Conservation (phyloP, 1,139 yeast species). For the Candida neerlandica region DNA sequence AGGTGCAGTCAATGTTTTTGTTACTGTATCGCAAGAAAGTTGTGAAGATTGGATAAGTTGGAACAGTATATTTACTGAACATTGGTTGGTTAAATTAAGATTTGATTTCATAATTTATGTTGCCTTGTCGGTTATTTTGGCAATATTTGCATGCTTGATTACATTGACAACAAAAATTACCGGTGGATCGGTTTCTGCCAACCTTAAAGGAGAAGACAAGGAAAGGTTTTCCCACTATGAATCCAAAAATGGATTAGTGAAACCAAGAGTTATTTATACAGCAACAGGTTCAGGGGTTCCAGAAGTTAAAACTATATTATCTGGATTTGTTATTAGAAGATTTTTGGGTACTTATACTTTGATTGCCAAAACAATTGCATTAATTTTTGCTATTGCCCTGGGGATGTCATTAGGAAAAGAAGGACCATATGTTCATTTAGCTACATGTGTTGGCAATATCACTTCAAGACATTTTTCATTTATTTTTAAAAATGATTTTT, state of each 20-base stretch:
- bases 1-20: conserved; percentile 23
- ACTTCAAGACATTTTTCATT: conserved; percentile 53
- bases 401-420: conserved; percentile 71
- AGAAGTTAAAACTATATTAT: conserved; percentile 58
- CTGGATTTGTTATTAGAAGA: conserved; percentile 57
- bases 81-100: conserved; percentile 21
- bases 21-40: conserved; percentile 31
- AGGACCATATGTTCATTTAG: conserved; percentile 73
- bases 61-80: conserved; percentile 34
- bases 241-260: conserved; percentile 4
- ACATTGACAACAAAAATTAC: conserved; percentile 53
- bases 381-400: conserved; percentile 63
- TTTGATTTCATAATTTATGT: conserved; percentile 45
- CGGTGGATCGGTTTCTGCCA: conserved; percentile 17
- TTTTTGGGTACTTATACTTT: conserved; percentile 60
- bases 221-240: not conserved
- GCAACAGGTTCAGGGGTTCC: conserved; percentile 71
- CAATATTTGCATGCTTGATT: conserved; percentile 47
- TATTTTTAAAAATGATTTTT: conserved; percentile 52
- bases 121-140: conserved; percentile 42
- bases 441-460: conserved; percentile 67
- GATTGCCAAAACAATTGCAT: conserved; percentile 51
- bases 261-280: conserved; percentile 45
- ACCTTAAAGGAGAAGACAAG: conserved; percentile 1
- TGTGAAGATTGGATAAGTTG: conserved; percentile 46